Base-by-base conservation (phyloP, 23 red algal genomes). In the Gracilaria gracilis region DNA sequence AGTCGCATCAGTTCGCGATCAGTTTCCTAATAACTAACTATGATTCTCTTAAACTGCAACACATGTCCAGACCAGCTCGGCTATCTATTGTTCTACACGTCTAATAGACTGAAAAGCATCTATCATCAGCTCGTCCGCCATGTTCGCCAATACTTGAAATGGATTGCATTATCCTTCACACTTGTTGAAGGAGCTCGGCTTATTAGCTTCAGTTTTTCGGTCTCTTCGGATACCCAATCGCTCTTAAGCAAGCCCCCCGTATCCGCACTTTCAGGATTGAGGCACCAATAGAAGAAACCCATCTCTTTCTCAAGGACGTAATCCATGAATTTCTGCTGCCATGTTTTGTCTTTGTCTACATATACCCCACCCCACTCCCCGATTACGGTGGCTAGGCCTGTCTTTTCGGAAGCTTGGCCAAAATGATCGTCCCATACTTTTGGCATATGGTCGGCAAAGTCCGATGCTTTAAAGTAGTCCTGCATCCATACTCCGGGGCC, bases 401-500 rank as follows among this genome's bases (percentile, higher is more conserved):
- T 80, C 13, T 50, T 53, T 15, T 65, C 51, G 14, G 76, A 86
- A 4, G 77, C 64, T 37, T 80, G 40, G 20, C 91, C 91, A 51
- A 94, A 94, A 82, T 94, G 91, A 57, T 86, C 71, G 67, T 94
- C 91, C 91, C 91, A 94, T 29, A 94, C 67, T 4, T 20, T 59
- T 31, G 82, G 82, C 91, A 94, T 86, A 51, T 94, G 58, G n/a
- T 86, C 53, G 7, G 80, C 38, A 65, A 84, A 93, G 32, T 75
- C 55, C 17, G 50, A 33, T n/a, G 25, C 38, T 27, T 61, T 64
- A 61, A 94, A 94, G 59, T 94, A 94, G 21, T 54, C 47, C 34
- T 87, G 82, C 46, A 36, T 34, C 32, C 44, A 32, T 19, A 94
- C 91, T 15, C 77, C 76, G 20, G 91, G 91, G 21, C 91, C 91